Conservation (phyloP, 2,329 filamentous ascomycete genomes). For the Aureobasidium sp. region DNA sequence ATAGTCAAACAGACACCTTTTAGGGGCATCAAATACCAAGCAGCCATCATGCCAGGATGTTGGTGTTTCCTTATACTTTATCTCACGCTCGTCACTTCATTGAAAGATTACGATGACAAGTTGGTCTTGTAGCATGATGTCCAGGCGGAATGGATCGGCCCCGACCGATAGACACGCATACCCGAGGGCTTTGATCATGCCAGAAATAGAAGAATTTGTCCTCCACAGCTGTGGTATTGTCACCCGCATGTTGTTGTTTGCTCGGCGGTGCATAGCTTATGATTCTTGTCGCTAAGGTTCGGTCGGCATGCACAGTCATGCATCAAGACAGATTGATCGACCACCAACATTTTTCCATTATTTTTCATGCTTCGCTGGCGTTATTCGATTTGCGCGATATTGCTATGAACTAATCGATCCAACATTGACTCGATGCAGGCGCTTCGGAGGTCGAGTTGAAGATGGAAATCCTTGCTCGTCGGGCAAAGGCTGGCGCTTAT, state of each 20-base stretch:
- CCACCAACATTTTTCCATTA: not conserved
- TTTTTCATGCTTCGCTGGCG: not conserved
- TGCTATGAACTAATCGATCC: not conserved
- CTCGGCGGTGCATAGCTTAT: not conserved
- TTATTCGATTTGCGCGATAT: not conserved
- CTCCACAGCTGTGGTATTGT: too few species aligned
- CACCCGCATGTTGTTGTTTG: not conserved
- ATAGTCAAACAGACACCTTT: not conserved
- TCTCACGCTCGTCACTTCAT: not conserved
- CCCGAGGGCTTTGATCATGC: too few species aligned
- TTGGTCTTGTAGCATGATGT: not conserved
- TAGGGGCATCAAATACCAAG: not conserved
- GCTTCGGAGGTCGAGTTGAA: not conserved
- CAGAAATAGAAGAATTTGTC: too few species aligned
- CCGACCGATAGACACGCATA: too few species aligned
- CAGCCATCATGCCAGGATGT: not conserved
- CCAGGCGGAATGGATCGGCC: too few species aligned
- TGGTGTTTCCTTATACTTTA: not conserved
- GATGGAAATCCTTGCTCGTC: not conserved
- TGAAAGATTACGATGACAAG: too few species aligned
- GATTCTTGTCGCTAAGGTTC: not conserved
- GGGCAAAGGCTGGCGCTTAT: conserved; percentile 1
- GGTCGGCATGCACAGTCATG: not conserved
- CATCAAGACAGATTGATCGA: not conserved
- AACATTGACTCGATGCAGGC: not conserved